Evolutionary conservation across 139 green algal genomes (phyloP).

Genomic region (Micromonas pusilla): DNA sequence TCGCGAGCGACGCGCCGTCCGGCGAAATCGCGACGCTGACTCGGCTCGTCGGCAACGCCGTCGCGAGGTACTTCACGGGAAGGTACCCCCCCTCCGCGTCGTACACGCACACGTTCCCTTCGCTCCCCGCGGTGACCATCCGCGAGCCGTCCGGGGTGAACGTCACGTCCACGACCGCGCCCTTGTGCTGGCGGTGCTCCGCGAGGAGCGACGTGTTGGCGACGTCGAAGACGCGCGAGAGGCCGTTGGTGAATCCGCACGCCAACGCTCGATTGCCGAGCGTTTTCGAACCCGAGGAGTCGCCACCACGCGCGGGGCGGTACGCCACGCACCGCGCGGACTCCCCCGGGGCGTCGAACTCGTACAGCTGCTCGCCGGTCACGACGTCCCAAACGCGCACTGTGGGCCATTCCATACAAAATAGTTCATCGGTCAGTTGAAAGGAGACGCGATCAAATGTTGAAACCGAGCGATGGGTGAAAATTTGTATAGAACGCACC

Average conservation of each 20-base stretch:
- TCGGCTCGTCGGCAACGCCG: constrained; percentile 33
- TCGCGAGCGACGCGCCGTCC: constrained; percentile 24
- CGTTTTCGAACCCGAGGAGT: not conserved
- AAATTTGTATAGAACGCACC: too few relatives aligned
- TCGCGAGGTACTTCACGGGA: constrained; percentile 50
- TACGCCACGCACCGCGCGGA: constrained; percentile 43
- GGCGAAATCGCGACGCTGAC: constrained; percentile 37
- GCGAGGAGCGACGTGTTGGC: constrained; percentile 47
- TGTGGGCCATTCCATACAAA: too few relatives aligned
- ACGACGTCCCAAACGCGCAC: constrained; percentile 59
- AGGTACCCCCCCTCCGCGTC: constrained; percentile 49
- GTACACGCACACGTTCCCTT: constrained; percentile 64
- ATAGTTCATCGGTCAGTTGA: too few relatives aligned
- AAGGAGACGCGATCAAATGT: too few relatives aligned
- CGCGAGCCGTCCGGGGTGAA: constrained; percentile 48
- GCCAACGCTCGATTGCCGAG: constrained; percentile 51
- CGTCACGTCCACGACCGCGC: constrained; percentile 42
- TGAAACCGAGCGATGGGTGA: too few relatives aligned
- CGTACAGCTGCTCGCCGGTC: constrained; percentile 47
- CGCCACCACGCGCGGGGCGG: constrained; percentile 37
- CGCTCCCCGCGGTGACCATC: constrained; percentile 51
- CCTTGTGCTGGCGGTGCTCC: constrained; percentile 63
- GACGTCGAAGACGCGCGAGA: constrained; percentile 63
- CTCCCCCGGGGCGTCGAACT: constrained; percentile 58
- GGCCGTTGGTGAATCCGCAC: constrained; percentile 52